Percentiles rank a stretch among this genome's conserved stretches.
Evolutionary conservation across 352 stramenopile species (phyloP).

Genomic region (Nothophytophthora sp.): DNA sequence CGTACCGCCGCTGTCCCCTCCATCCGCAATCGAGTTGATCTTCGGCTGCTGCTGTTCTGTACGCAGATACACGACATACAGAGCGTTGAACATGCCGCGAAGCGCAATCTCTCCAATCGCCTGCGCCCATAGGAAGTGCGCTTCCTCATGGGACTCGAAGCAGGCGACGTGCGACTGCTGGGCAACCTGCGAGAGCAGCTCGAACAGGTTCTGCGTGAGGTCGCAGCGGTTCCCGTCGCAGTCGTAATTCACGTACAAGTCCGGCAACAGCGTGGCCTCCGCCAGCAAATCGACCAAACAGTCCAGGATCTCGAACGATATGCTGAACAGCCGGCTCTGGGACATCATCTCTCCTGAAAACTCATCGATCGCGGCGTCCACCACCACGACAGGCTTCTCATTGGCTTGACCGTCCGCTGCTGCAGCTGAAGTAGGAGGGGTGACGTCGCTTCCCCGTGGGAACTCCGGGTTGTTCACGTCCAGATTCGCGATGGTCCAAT

Average conservation of each 20-base stretch:
- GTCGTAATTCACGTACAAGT: slow-evolving; percentile 99
- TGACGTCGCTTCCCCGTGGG: slow-evolving; percentile 35
- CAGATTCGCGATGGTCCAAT: slow-evolving; percentile 70
- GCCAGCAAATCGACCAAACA: slow-evolving; percentile 96
- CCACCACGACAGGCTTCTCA: slow-evolving; percentile 18
- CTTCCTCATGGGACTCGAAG: slow-evolving; percentile 69
- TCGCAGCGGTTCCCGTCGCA: slow-evolving; percentile 97
- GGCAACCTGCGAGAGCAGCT: slow-evolving; percentile 88
- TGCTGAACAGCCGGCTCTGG: slow-evolving; percentile 48
- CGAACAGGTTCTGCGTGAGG: slow-evolving; percentile 93
- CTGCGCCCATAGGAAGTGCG: slow-evolving; percentile 71
- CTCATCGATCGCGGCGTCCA: slow-evolving; percentile 62
- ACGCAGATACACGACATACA: slow-evolving; percentile 77
- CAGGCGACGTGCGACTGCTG: slow-evolving; percentile 68
- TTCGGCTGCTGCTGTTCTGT: slow-evolving; percentile 49
- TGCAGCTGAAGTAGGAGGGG: not conserved
- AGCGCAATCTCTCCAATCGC: slow-evolving; percentile 66
- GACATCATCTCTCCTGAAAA: slow-evolving; percentile 62
- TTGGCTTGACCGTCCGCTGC: slow-evolving; percentile 4
- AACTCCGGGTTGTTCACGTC: slow-evolving; percentile 66
- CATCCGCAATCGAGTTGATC: slow-evolving; percentile 4
- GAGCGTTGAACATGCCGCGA: slow-evolving; percentile 70
- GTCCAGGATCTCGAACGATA: slow-evolving; percentile 85
- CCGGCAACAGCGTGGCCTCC: slow-evolving; percentile 94
- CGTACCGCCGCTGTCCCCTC: slow-evolving; percentile 12